These are phyloP conservation scores for Litchi chinensis DNA, from an alignment of 345 rosid genomes.

Conservation along the genomic window DNA sequence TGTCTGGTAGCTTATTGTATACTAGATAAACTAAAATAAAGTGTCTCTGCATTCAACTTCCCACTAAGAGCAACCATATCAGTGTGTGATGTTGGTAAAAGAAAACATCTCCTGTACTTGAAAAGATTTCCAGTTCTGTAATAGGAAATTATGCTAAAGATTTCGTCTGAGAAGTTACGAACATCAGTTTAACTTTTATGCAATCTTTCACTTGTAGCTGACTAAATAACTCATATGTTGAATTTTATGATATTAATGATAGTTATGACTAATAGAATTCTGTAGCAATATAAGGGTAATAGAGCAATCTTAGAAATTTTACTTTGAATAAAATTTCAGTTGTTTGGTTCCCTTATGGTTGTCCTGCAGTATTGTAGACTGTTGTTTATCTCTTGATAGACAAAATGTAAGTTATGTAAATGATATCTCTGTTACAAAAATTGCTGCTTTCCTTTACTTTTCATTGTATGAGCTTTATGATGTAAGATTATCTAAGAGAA, in stretches of 20 bases:
- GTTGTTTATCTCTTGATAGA: not conserved
- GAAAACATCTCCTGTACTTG: not conserved
- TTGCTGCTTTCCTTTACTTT: slow-evolving; percentile 6
- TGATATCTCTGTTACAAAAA: slow-evolving; percentile 1
- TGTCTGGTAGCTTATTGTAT: not conserved
- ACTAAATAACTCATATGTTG: not conserved
- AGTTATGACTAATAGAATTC: not conserved
- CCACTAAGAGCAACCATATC: not conserved
- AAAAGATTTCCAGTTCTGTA: not conserved
- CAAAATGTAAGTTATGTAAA: not conserved
- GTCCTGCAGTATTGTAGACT: not conserved
- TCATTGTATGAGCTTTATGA: not conserved
- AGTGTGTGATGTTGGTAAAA: not conserved
- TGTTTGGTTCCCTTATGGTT: not conserved
- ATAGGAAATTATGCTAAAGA: not conserved
- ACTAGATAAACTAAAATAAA: not conserved
- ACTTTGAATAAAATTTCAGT: not conserved
- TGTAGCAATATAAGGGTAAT: not conserved
- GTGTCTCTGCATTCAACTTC: not conserved
- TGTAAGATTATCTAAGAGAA: not conserved
- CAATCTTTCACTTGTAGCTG: not conserved
- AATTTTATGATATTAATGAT: not conserved
- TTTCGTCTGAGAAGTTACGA: not conserved
- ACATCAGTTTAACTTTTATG: not conserved
- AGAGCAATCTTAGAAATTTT: not conserved